Evolutionary conservation across 2,329 filamentous ascomycete species (phyloP).

Genomic region (Stenocarpella maydis): DNA sequence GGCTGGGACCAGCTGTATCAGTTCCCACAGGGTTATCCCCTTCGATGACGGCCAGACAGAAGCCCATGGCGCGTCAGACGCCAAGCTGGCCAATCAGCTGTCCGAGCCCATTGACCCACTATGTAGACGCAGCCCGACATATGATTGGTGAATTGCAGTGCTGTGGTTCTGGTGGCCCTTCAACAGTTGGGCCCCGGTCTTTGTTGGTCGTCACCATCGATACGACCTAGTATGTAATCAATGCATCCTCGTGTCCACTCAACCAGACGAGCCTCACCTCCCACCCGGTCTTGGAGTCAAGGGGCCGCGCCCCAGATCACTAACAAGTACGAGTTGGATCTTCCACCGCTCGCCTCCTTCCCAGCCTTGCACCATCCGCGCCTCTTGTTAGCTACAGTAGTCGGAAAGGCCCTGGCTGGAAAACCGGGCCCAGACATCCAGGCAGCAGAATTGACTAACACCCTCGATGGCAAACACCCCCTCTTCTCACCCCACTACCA

Average conservation of each 20-base stretch:
- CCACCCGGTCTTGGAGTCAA: no score
- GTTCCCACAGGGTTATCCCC: no score
- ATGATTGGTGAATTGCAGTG: conserved; percentile 1
- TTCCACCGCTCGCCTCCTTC: conserved; percentile 8
- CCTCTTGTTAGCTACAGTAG: conserved; percentile 6
- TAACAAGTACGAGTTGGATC: background rate
- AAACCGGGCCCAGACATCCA: conserved; percentile 16
- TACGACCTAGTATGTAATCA: no score
- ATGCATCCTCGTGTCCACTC: background rate
- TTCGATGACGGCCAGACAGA: no score
- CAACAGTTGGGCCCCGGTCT: no score
- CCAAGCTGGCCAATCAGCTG: background rate
- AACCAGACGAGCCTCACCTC: background rate
- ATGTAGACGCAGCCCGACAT: conserved; percentile 7
- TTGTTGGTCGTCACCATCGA: background rate
- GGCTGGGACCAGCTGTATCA: no score
- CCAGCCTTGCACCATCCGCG: background rate
- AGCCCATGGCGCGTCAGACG: background rate
- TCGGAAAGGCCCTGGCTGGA: conserved; percentile 2
- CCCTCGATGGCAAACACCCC: no score
- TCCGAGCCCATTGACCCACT: background rate
- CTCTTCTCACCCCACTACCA: no score
- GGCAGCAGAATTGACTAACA: conserved; percentile 28
- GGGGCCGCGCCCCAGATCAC: background rate
- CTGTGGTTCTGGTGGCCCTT: no score